Conservation (phyloP, 2,329 filamentous ascomycete genomes). For the Aureobasidium sp. region DNA sequence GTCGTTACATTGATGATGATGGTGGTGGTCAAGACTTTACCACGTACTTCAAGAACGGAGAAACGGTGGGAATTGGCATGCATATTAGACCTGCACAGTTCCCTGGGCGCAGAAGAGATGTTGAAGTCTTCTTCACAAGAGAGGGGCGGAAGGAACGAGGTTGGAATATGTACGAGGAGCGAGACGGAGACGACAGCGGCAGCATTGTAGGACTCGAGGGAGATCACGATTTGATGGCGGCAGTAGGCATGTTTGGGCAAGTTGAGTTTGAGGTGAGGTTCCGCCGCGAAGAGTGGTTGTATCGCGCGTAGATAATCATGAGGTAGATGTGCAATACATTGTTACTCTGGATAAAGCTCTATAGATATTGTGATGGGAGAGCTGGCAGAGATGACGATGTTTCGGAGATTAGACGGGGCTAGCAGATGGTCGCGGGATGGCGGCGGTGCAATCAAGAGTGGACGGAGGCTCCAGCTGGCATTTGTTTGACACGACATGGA, state of each 20-base stretch:
- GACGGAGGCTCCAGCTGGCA: not conserved
- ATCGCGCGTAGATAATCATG: not conserved
- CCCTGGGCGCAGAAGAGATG: slow-evolving; percentile 27
- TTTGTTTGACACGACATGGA: not conserved
- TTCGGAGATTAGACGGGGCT: not conserved
- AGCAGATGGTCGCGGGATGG: not conserved
- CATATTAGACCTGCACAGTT: slow-evolving; percentile 35
- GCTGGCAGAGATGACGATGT: not conserved
- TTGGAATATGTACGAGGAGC: slow-evolving; percentile 70
- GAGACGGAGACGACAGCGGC: slow-evolving; percentile 53
- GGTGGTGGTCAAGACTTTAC: slow-evolving; percentile 66
- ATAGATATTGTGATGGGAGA: too few species aligned
- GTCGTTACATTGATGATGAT: slow-evolving; percentile 65
- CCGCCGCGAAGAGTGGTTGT: slow-evolving; percentile 24
- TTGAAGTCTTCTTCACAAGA: slow-evolving; percentile 61
- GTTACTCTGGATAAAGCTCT: too few species aligned
- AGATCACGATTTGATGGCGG: slow-evolving; percentile 43
- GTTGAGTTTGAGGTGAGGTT: slow-evolving; percentile 55
- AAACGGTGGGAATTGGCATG: slow-evolving; percentile 66
- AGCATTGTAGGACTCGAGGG: slow-evolving; percentile 61
- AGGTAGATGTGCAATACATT: not conserved
- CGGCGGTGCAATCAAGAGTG: not conserved
- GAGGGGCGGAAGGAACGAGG: slow-evolving; percentile 51
- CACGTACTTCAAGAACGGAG: slow-evolving; percentile 51
- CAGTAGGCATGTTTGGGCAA: slow-evolving; percentile 60